Base-by-base conservation (phyloP, 2,329 filamentous ascomycete genomes). In the Rhynchosporium agropyri region DNA sequence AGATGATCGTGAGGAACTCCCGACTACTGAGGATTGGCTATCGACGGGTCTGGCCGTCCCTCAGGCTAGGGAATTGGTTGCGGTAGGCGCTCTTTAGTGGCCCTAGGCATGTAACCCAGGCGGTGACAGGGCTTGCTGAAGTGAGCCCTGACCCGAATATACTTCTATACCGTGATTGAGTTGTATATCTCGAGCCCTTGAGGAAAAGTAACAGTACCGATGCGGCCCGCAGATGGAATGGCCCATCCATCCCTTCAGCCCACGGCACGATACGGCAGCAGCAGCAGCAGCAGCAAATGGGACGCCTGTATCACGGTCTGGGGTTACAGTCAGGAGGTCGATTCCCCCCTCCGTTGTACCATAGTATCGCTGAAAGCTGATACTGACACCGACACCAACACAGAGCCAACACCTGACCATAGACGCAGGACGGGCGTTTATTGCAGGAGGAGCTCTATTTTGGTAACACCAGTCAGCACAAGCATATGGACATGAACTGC, bases 281-380 rank as follows among this genome's bases (percentile, higher is more conserved):
- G 38, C 20, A 13, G 20, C 26, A 12, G 20, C 31, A n/a, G 29
- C 45, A 60, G 56, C 63, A 68, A 65, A 68, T 65, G 48, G 64
- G 46, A 46, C 15, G 26, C 40, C 28, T 29, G 29, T n/a, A n/a
- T 15, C 29, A 43, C 33, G 42, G 62, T 20, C 20, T 20, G 20
- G 20, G 20, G 20, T 20, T 20, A 20, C 20, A 15, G 64, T 66
- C 68, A 69, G 64, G 55, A 61, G 64, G 57, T n/a, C 60, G 61
- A 49, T 45, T 29, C 45, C 54, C 10, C 48, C 48, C 40, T 40
- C 20, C 20, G 42, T 62, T 42, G 65, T 59, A 65, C 61, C 63
- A 46, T 43, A 61, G 63, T 63, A 64, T 58, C 55, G 70, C 70
- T 72, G 69, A 69, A 70, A 71, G 68, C 69, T 71, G 68, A 70